Base-by-base conservation (phyloP, 176 grass and related monocot genomes). In the Oryza nivara region DNA sequence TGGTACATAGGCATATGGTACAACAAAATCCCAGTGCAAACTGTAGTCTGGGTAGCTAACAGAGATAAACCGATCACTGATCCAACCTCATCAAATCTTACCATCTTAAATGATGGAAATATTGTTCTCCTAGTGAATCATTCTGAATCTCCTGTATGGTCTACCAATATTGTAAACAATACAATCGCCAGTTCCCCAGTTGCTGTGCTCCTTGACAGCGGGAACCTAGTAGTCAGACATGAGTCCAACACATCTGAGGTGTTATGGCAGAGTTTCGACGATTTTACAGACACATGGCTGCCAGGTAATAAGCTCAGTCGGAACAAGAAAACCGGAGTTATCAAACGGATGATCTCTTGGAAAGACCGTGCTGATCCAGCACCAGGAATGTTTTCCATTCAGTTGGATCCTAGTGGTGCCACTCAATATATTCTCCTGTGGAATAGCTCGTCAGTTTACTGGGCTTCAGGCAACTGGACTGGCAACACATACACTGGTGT, bases 1-100 rank as follows among this genome's bases (percentile, higher is more conserved):
- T 87, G 85, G 85, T 87, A 87, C 46, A 45, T 87, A 44, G 85
- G 77, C 6, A 87, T 92, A 28, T 88, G 89, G 90, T 92, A 88
- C 78, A 73, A 84, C 3, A 86, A 88, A 46, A 76, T 88, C 82
- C 74, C 86, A 8, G 20, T 1, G 49, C 72, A 77, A 75, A 88
- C 90, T 3, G 2, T 65, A 11, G 90, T 86, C 7, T 92, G 90
- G 90, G 82, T 92, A 2, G 86, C 86, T 11, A 92, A 92, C 82
- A 78, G 82, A 65, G 79, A 79, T 8, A 43, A 40, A 77, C 82
- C 90, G 19, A 12, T 92, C 9, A 61, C 68, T 30, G 63, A 88
- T 77, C 86, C 86, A 66, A 10, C 19, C 26, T 73, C 72, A 7
- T 72, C 86, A 9, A 76, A 20, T 23, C 73, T 92, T 67, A 82